phyloP scores from a whole-genome alignment of 2,329 filamentous ascomycete species.

The Balansia obtecta region DNA sequence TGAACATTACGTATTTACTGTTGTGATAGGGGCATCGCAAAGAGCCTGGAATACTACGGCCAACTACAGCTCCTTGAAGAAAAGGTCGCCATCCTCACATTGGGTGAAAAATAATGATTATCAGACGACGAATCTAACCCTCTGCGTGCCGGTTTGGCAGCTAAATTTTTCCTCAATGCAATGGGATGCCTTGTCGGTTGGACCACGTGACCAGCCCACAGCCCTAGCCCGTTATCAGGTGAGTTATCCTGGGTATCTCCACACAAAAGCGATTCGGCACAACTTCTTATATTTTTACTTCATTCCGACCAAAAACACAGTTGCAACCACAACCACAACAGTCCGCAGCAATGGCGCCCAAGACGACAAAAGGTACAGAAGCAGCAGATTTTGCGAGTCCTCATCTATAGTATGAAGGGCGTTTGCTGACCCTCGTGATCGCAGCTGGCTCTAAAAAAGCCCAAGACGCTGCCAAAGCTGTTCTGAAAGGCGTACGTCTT shows the following conservation, averaged over 20 bases:
- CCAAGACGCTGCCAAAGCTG: conserved; percentile 87
- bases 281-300: too few relatives aligned
- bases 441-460: conserved; percentile 69
- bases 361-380: conserved; percentile 13
- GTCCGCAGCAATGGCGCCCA: too few relatives aligned
- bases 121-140: too few relatives aligned
- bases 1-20: background rate
- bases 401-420: conserved; percentile 37
- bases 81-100: background rate
- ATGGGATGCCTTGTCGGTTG: too few relatives aligned
- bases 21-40: background rate
- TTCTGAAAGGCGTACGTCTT: conserved; percentile 77
- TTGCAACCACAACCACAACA: too few relatives aligned
- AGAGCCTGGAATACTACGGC: background rate
- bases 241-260: too few relatives aligned
- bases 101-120: background rate
- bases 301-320: too few relatives aligned
- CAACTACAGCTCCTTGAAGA: background rate
- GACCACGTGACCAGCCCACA: too few relatives aligned
- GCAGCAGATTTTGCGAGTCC: conserved; percentile 70
- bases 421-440: conserved; percentile 55
- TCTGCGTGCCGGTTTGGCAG: too few relatives aligned
- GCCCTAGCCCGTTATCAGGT: too few relatives aligned
- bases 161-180: too few relatives aligned
- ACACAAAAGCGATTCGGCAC: too few relatives aligned